A percentile compares a stretch with the other conserved stretches of the same genome.
Evolutionary conservation across 192 early-diverging fungal species (phyloP).

Genomic region (Umbelopsis sp.): DNA sequence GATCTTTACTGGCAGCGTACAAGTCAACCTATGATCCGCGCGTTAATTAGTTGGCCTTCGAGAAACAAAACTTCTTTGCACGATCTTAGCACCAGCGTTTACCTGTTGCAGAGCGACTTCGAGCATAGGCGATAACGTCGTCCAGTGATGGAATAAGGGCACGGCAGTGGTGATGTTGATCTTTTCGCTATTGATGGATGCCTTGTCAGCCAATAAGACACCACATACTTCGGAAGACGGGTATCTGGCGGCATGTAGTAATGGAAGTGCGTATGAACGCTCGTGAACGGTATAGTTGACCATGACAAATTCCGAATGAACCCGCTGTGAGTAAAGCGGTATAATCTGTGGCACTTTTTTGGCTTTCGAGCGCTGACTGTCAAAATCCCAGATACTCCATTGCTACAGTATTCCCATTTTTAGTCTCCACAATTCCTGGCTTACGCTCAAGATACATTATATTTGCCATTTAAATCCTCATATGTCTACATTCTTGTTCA

Average conservation of each 20-base stretch:
- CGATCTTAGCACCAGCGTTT: neutral
- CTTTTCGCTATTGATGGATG: neutral
- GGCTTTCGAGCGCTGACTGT: neutral
- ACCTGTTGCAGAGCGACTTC: slow-evolving; percentile 87
- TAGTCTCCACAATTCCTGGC: no score
- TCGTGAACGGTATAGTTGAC: slow-evolving; percentile 16
- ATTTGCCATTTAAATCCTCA: no score
- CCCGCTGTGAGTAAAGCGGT: neutral
- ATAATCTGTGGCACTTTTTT: neutral
- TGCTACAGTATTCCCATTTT: no score
- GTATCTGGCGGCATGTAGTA: slow-evolving; percentile 86
- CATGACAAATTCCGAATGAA: neutral
- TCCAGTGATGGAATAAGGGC: slow-evolving; percentile 84
- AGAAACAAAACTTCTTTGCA: neutral
- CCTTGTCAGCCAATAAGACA: slow-evolving; percentile 63
- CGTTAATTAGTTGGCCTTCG: neutral
- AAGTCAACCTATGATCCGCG: slow-evolving; percentile 53
- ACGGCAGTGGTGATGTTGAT: slow-evolving; percentile 58
- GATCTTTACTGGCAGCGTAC: slow-evolving; percentile 50
- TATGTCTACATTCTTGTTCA: no score
- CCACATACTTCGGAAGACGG: slow-evolving; percentile 78
- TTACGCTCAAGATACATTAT: no score
- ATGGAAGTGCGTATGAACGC: slow-evolving; percentile 71
- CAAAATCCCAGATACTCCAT: no score
- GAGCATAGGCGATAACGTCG: slow-evolving; percentile 77